Evolutionary conservation across 768 basidiomycete genomes (phyloP), one percentile per base, ranked within the genome.

Genomic region (Lepiota brunneoincarnata): DNA sequence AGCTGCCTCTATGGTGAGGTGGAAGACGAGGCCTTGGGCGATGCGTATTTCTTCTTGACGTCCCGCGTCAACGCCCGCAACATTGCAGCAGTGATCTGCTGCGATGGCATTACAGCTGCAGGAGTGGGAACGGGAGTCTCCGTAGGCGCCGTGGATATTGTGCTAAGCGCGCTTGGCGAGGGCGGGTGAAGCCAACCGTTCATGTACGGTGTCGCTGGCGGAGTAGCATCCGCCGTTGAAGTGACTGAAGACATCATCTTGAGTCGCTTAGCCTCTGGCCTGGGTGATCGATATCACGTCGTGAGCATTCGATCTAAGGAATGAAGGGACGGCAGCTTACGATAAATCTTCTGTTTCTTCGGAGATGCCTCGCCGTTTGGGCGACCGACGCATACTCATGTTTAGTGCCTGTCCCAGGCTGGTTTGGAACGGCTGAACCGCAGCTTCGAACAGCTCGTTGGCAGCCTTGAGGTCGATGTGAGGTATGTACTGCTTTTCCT

Each of bases 31-130:
- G 43, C 44, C 17, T 35, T 37, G 6, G 43, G 2, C 18, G 55
- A 56, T 14, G 45, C 54, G 54, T 81, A 81, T 60, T 74, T 78
- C 59, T 67, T 71, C 69, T 79, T 82, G 55, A 83, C 57, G 65
- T 82, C 77, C 55, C 71, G 74, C 36, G 82, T 82, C 55, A 84
- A 63, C 3, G 80, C 79, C 37, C 83, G 80, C 45, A 89, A 64
- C 86, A 88, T 88, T 14, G 82, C 81, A 21, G 82, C 70, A 2
- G 85, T 87, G 34, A 87, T 77, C 17, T 70, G 66, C 28, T 61
- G 60, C 11, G 72, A 66, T 4, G 75, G 67, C 1, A 78, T 77
- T 6, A 69, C 64, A 0, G 75, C 75, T 41, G 75, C 74, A 18
- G 67, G 50, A 26, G 45, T 31, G 42, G 28, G 39, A 39, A 31